phyloP scores from a whole-genome alignment of 2,329 filamentous ascomycete species.

The Sclerotinia minor region DNA sequence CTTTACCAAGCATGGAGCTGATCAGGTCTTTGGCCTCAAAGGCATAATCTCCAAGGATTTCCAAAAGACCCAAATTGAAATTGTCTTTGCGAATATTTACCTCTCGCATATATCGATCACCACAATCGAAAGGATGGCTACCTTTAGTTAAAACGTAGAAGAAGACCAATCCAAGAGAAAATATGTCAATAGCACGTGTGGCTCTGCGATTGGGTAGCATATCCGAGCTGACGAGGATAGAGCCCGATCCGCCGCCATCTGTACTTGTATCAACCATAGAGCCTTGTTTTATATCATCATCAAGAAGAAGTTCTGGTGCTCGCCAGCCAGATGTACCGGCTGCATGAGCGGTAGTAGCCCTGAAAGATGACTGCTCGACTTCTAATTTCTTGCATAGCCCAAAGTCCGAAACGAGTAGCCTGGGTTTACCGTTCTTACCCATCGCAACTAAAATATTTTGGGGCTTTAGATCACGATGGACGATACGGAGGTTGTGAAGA shows the following conservation, averaged over 20 bases:
- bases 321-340: slow-evolving; percentile 95
- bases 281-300: slow-evolving; percentile 64
- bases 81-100: slow-evolving; percentile 94
- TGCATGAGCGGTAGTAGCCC: slow-evolving; percentile 89
- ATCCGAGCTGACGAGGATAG: slow-evolving; percentile 57
- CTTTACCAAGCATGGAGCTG: slow-evolving; percentile 67
- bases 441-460: slow-evolving; percentile 92
- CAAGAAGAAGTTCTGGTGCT: slow-evolving; percentile 85
- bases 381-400: slow-evolving; percentile 97
- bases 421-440: slow-evolving; percentile 67
- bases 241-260: slow-evolving; percentile 62
- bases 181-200: slow-evolving; percentile 95
- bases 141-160: slow-evolving; percentile 97
- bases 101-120: slow-evolving; percentile 92
- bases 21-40: slow-evolving; percentile 88
- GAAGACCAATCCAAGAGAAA: slow-evolving; percentile 95
- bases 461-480: slow-evolving; percentile 95
- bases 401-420: slow-evolving; percentile 96
- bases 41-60: slow-evolving; percentile 77
- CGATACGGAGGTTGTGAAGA: slow-evolving; percentile 87
- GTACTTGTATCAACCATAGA: slow-evolving; percentile 52
- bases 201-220: slow-evolving; percentile 71
- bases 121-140: slow-evolving; percentile 89
- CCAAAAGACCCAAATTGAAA: slow-evolving; percentile 69
- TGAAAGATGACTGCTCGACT: slow-evolving; percentile 89